Conservation (phyloP, 495 filamentous ascomycete genomes). For the Neurospora sp. region DNA sequence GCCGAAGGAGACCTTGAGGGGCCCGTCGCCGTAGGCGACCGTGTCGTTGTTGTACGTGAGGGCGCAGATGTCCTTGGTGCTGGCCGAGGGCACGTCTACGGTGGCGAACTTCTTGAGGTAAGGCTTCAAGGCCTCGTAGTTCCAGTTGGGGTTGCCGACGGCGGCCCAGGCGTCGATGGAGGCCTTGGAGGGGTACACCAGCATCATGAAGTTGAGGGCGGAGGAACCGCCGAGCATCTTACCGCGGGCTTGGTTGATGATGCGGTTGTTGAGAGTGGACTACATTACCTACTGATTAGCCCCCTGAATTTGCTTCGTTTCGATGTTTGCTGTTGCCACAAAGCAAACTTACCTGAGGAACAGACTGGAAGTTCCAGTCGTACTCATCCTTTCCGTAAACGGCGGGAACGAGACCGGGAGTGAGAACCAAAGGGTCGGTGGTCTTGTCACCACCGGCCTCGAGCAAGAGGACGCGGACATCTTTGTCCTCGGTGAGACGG, state of each 20-base stretch:
- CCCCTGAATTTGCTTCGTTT: neutral
- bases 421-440: slow-evolving; percentile 36
- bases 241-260: slow-evolving; percentile 34
- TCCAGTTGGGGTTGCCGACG: slow-evolving; percentile 46
- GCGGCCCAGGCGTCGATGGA: slow-evolving; percentile 44
- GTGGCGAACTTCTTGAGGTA: slow-evolving; percentile 38
- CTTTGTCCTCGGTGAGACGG: slow-evolving; percentile 37
- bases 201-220: slow-evolving; percentile 44
- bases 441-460: slow-evolving; percentile 44
- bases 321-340: neutral
- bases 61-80: slow-evolving; percentile 20
- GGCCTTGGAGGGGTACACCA: slow-evolving; percentile 32
- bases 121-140: slow-evolving; percentile 36
- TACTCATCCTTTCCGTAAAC: slow-evolving; percentile 39
- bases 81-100: slow-evolving; percentile 17
- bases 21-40: slow-evolving; percentile 23
- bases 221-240: slow-evolving; percentile 49
- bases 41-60: slow-evolving; percentile 25
- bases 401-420: slow-evolving; percentile 33
- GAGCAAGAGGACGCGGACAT: slow-evolving; percentile 37
- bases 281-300: slow-evolving; percentile 7
- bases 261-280: slow-evolving; percentile 23
- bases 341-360: slow-evolving; percentile 32
- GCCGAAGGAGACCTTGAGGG: slow-evolving; percentile 31
- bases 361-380: slow-evolving; percentile 45